Percentiles rank a stretch among this genome's conserved stretches.
phyloP scores from a whole-genome alignment of 768 basidiomycete genomes.

The Leccinellum luteum region DNA sequence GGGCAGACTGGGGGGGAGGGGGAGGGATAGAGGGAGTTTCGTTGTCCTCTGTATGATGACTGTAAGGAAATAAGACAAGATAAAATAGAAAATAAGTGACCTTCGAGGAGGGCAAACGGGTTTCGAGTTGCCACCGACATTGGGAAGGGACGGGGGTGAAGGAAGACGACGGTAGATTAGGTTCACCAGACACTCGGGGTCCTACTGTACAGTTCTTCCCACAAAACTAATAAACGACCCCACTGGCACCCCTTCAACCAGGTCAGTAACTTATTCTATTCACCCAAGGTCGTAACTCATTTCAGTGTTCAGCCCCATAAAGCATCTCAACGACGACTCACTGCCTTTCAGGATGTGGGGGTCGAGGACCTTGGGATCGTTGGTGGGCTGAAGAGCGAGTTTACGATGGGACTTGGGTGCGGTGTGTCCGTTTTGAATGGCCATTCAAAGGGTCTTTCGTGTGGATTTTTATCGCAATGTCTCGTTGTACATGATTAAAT shows the following conservation, averaged over 20 bases:
- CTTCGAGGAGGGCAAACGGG: constrained; percentile 80
- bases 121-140: constrained; percentile 93
- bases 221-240: constrained; percentile 26
- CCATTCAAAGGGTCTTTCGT: constrained; percentile 60
- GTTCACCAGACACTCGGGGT: constrained; percentile 37
- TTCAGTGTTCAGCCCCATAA: constrained; percentile 34
- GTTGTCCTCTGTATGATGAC: constrained; percentile 39
- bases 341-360: constrained; percentile 68
- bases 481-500: too few relatives aligned
- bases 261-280: constrained; percentile 35
- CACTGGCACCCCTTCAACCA: constrained; percentile 30
- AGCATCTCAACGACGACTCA: constrained; percentile 88
- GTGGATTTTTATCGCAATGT: constrained; percentile 81
- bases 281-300: not conserved
- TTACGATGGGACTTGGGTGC: constrained; percentile 89
- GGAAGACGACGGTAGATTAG: not conserved
- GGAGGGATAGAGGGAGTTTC: constrained; percentile 42
- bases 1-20: constrained; percentile 28
- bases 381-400: constrained; percentile 70
- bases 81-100: constrained; percentile 41
- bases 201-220: constrained; percentile 39
- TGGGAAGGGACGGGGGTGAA: constrained; percentile 19
- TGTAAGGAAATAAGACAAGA: constrained; percentile 10
- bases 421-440: constrained; percentile 52
- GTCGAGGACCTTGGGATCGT: constrained; percentile 91